These are phyloP conservation scores for Thelonectria discophora DNA, from an alignment of 2,329 filamentous ascomycete species.

Conservation along the genomic window DNA sequence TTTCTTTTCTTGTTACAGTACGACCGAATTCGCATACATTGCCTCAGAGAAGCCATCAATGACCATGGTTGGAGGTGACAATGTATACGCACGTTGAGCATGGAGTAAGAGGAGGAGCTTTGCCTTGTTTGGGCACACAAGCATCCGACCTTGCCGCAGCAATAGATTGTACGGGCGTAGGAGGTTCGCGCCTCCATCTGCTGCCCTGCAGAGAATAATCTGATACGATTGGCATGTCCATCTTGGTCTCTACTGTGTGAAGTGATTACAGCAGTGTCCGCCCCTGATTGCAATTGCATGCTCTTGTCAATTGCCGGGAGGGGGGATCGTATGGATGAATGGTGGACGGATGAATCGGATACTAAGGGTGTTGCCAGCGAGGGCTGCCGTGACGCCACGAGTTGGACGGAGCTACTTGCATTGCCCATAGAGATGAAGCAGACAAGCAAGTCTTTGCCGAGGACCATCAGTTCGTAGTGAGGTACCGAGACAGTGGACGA, in stretches of 20 bases:
- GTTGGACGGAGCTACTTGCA: neutral
- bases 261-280: neutral
- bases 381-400: neutral
- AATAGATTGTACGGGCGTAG: conserved; percentile 51
- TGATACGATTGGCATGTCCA: conserved; percentile 44
- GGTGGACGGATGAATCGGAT: conserved; percentile 5
- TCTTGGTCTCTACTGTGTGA: conserved; percentile 24
- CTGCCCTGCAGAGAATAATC: conserved; percentile 44
- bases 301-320: neutral
- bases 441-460: too few relatives aligned
- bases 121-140: conserved; percentile 31
- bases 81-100: conserved; percentile 39
- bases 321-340: neutral
- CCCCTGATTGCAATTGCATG: neutral
- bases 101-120: conserved; percentile 40
- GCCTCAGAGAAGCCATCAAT: conserved; percentile 41
- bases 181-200: conserved; percentile 49
- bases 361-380: neutral
- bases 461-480: neutral
- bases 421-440: too few relatives aligned
- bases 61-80: conserved; percentile 28
- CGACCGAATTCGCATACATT: conserved; percentile 30
- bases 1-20: conserved; percentile 28
- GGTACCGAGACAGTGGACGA: conserved; percentile 3
- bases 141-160: conserved; percentile 41